Evolutionary conservation across 78 protist genomes (phyloP).

Genomic region (Dictyostelium brefeldianum): DNA sequence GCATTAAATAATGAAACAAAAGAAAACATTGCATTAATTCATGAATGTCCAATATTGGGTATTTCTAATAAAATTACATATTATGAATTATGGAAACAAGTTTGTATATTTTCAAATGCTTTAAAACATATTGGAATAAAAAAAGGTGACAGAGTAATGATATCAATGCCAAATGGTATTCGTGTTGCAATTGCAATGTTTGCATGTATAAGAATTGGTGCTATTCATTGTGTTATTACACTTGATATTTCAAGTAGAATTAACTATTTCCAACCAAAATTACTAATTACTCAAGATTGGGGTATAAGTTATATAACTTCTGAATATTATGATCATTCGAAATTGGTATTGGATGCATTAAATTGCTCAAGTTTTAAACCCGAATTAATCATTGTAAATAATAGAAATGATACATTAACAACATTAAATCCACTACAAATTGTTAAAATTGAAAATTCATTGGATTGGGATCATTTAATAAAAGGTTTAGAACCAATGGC

Average conservation of each 20-base stretch:
- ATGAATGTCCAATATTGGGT: not conserved
- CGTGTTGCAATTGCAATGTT: constrained; percentile 88
- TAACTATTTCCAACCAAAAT: not conserved
- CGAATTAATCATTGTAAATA: too few relatives aligned
- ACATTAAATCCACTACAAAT: too few relatives aligned
- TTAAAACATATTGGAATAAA: constrained; percentile 81
- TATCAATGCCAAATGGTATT: constrained; percentile 92
- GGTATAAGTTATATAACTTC: not conserved
- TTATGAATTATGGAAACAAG: not conserved
- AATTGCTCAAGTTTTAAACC: not conserved
- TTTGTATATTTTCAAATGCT: not conserved
- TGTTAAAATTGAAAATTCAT: too few relatives aligned
- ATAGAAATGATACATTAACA: too few relatives aligned
- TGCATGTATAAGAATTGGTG: constrained; percentile 96
- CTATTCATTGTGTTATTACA: constrained; percentile 63
- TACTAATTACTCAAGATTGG: not conserved
- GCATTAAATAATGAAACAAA: not conserved
- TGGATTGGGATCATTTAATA: not conserved
- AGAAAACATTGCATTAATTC: not conserved
- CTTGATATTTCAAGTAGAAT: not conserved
- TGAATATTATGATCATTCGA: not conserved
- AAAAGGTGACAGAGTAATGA: constrained; percentile 90
- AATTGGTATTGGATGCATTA: not conserved
- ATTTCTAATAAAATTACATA: not conserved
- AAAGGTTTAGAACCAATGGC: not conserved